Evolutionary conservation across 768 basidiomycete genomes (phyloP), one percentile per base, ranked within the genome.

Genomic region (Mycena epipterygia): DNA sequence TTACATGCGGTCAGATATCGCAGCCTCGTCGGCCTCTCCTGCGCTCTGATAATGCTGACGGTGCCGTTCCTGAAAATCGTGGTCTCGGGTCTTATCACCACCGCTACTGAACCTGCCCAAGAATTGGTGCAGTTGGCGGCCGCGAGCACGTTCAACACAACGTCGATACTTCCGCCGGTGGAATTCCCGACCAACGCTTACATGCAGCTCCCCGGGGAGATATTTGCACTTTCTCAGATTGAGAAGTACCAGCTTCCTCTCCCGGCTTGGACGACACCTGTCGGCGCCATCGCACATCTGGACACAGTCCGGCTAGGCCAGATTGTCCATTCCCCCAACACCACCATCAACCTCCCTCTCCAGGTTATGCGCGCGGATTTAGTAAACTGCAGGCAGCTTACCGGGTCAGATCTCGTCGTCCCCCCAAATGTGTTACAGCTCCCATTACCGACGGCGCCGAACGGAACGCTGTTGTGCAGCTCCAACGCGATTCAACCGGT

Each of bases 191-290:
- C 1, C 42, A 44, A 3, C 42, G 6, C 6, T 3, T n/a, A 17
- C 21, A 23, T 3, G 13, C 52, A 61, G 2, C n/a, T 56, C 17
- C 42, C 61, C 16, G 29, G n/a, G 14, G 23, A 56, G 42, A 55
- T 58, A 3, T 48, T 70, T 14, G 68, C 68, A 13, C 56, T 70
- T 2, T 70, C 68, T 2, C 60, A 63, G 41, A 63, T 70, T 19
- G 7, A 35, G 46, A 58, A 44, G 12, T 70, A 64, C 37, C 53
- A 56, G 35, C 53, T 70, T 2, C 51, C 68, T 1, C 27, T 70
- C 3, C 68, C 68, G 0, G 48, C 52, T 3, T 70, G 68, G 68
- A 64, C 62, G 11, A 49, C 62, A 9, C 8, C 53, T 25, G 44
- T 7, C 11, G 68, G 35, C 9, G 53, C 68, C 30, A n/a, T 70